A percentile compares a stretch with the other conserved stretches of the same genome.
Conservation (phyloP, 306 rosid species). For the Malus asiatica region DNA sequence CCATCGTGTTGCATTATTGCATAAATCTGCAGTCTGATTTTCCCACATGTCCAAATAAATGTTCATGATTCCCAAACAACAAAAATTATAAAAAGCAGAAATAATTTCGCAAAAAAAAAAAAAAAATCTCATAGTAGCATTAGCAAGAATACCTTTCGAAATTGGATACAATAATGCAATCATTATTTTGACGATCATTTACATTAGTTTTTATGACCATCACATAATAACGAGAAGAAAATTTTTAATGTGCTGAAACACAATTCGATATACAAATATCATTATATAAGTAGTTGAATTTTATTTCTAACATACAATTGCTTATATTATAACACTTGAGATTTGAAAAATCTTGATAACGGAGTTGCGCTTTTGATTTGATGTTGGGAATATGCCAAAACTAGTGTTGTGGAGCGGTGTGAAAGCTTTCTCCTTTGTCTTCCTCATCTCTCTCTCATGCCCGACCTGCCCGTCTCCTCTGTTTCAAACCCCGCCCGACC, state of each 20-base stretch:
- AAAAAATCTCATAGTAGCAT: background rate
- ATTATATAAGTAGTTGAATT: no score
- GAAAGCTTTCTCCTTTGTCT: background rate
- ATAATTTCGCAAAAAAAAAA: background rate
- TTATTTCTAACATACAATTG: no score
- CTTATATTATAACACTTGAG: no score
- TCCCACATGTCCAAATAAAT: background rate
- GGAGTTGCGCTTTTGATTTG: background rate
- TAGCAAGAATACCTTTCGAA: background rate
- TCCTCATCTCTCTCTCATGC: constrained; percentile 33
- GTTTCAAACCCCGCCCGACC: constrained; percentile 36
- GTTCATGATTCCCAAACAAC: background rate
- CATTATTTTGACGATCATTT: no score
- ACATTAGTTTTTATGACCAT: no score
- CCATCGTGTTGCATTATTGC: background rate
- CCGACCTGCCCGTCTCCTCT: constrained; percentile 37
- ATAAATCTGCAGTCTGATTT: background rate
- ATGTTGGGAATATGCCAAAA: constrained; percentile 24
- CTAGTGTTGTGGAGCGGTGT: background rate
- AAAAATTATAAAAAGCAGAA: no score
- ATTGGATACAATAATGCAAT: no score
- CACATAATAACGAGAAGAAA: no score
- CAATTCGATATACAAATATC: no score
- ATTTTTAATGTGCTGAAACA: no score
- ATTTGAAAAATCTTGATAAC: no score